A percentile compares a stretch with the other conserved stretches of the same genome.
These are phyloP conservation scores for Chrysanthemum lavandulifolium DNA, from an alignment of 129 eudicot genomes.

Conservation along the genomic window DNA sequence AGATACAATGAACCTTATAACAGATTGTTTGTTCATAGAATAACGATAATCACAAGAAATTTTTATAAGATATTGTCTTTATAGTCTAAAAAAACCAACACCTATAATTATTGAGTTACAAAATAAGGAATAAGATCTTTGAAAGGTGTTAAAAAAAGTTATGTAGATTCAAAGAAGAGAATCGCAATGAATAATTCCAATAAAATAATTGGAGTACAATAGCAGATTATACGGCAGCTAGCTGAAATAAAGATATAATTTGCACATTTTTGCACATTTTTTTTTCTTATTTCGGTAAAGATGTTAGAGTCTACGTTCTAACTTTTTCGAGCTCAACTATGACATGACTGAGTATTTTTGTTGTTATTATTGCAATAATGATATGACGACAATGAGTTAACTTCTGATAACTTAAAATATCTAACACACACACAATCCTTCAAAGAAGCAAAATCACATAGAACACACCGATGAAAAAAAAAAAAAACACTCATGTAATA, in stretches of 20 bases:
- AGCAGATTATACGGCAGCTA: not conserved
- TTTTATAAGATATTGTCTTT: not conserved
- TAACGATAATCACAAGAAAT: not conserved
- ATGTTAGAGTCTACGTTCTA: too few species aligned
- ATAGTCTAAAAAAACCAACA: not conserved
- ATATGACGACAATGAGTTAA: not conserved
- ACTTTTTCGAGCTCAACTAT: too few species aligned
- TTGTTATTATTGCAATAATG: not conserved
- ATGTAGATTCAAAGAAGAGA: not conserved
- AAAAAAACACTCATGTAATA: too few species aligned
- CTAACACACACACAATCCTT: not conserved
- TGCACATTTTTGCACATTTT: too few species aligned
- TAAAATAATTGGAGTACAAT: not conserved
- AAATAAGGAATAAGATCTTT: not conserved
- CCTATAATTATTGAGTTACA: not conserved
- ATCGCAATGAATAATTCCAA: not conserved
- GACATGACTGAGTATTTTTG: too few species aligned
- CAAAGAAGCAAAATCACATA: too few species aligned
- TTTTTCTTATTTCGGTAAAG: too few species aligned
- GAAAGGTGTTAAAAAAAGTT: not conserved
- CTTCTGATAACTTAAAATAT: too few species aligned
- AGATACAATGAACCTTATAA: slow-evolving; percentile 11
- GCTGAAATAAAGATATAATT: too few species aligned
- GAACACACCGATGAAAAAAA: too few species aligned
- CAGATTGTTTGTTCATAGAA: not conserved